These are phyloP conservation scores for Exophiala aquamarina DNA, from an alignment of 2,329 filamentous ascomycete species.

Conservation along the genomic window DNA sequence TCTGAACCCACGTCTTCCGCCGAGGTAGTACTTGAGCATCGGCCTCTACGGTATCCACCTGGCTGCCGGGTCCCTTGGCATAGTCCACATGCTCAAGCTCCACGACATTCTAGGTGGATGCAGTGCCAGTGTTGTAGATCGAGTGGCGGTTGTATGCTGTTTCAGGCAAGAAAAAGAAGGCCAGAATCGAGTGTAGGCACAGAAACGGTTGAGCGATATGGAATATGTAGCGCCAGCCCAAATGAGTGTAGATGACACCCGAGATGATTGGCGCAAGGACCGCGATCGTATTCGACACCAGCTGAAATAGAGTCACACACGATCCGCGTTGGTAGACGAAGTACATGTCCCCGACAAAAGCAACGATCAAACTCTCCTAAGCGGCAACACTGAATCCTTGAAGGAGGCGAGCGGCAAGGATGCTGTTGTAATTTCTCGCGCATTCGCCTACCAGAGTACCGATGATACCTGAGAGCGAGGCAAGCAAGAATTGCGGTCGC, in stretches of 20 bases:
- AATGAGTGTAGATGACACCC: conserved; percentile 19
- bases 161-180: conserved; percentile 30
- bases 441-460: conserved; percentile 45
- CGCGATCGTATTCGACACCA: conserved; percentile 7
- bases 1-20: too few relatives aligned
- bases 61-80: too few relatives aligned
- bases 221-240: conserved; percentile 23
- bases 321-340: conserved; percentile 23
- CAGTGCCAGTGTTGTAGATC: too few relatives aligned
- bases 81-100: too few relatives aligned
- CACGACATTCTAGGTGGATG: too few relatives aligned
- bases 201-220: conserved; percentile 29
- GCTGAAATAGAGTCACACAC: conserved; percentile 17
- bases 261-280: conserved; percentile 41
- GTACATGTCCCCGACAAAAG: conserved; percentile 46
- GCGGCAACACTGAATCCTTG: conserved; percentile 49
- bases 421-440: conserved; percentile 45
- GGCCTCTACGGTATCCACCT: too few relatives aligned
- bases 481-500: conserved; percentile 26
- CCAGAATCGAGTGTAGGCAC: conserved; percentile 26
- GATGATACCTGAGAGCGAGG: conserved; percentile 33
- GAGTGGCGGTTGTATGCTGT: conserved; percentile 25
- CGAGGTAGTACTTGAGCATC: too few relatives aligned
- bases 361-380: conserved; percentile 49
- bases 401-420: conserved; percentile 48